Conservation (phyloP, 306 rosid species). For the Styphnolobium japonicum region DNA sequence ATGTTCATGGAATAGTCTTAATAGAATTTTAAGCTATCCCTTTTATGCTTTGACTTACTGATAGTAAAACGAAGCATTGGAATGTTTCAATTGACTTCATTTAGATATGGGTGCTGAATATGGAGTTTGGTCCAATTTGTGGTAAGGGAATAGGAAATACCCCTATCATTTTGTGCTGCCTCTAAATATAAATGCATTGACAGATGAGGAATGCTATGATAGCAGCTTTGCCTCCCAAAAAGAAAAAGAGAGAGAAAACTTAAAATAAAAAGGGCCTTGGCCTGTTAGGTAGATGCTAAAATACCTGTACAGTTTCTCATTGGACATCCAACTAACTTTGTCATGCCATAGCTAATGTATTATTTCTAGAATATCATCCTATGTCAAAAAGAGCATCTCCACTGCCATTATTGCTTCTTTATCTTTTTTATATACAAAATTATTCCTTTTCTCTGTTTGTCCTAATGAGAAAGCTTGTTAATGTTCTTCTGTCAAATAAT, state of each 20-base stretch:
- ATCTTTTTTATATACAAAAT: slow-evolving; percentile 1
- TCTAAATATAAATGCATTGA: not conserved
- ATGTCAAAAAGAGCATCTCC: not conserved
- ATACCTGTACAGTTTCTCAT: not conserved
- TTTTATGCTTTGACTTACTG: not conserved
- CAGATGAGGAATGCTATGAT: not conserved
- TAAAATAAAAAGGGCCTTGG: not conserved
- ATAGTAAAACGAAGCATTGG: not conserved
- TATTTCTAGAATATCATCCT: not conserved
- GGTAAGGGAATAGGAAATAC: not conserved
- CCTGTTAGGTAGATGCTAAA: not conserved
- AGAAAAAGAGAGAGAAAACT: not conserved
- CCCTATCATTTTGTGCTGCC: not conserved
- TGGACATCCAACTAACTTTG: not conserved
- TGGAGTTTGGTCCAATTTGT: not conserved
- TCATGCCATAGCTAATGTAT: not conserved
- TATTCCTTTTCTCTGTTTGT: not conserved
- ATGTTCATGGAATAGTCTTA: not conserved
- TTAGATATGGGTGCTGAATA: not conserved
- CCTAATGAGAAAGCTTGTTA: not conserved
- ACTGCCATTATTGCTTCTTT: slow-evolving; percentile 14
- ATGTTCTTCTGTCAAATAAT: not conserved
- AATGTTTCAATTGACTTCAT: not conserved
- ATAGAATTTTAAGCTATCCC: not conserved
- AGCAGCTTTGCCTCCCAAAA: not conserved